Conservation (phyloP, 208 protist genomes). For the Trypanosoma melophagium region DNA sequence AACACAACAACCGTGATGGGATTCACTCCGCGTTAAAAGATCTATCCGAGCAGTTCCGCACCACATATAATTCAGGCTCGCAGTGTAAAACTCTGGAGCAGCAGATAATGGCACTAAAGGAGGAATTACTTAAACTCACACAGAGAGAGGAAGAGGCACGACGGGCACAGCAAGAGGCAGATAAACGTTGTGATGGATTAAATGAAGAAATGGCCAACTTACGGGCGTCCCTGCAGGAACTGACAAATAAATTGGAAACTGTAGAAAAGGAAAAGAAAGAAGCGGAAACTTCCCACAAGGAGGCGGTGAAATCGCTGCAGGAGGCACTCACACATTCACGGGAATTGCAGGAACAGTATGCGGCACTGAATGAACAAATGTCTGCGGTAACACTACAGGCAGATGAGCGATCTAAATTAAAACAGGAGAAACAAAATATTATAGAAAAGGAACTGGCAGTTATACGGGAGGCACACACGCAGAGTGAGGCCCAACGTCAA, state of each 20-base stretch:
- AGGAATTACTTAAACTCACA: conserved; percentile 4
- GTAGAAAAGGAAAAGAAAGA: conserved; percentile 1
- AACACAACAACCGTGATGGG: conserved; percentile 43
- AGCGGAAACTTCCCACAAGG: not conserved
- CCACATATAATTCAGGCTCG: conserved; percentile 29
- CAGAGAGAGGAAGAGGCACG: not conserved
- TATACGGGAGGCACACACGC: not conserved
- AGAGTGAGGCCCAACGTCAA: conserved; percentile 17
- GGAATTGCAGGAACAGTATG: conserved; percentile 20
- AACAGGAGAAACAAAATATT: conserved; percentile 18
- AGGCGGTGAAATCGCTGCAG: not conserved
- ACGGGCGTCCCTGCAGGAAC: not conserved
- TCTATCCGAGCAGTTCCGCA: conserved; percentile 32
- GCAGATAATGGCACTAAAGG: conserved; percentile 15
- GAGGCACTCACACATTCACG: not conserved
- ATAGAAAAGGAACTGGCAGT: conserved; percentile 24
- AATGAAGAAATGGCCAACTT: conserved; percentile 3
- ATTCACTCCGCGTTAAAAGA: conserved; percentile 48
- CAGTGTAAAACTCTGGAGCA: conserved; percentile 25
- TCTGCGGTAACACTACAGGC: conserved; percentile 12
- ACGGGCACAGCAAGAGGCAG: not conserved
- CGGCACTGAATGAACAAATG: conserved; percentile 6
- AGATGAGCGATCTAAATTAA: conserved; percentile 21
- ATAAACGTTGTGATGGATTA: not conserved
- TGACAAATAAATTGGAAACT: not conserved